Base-by-base conservation (phyloP, 2,329 filamentous ascomycete species). In the Colletotrichum sp. region DNA sequence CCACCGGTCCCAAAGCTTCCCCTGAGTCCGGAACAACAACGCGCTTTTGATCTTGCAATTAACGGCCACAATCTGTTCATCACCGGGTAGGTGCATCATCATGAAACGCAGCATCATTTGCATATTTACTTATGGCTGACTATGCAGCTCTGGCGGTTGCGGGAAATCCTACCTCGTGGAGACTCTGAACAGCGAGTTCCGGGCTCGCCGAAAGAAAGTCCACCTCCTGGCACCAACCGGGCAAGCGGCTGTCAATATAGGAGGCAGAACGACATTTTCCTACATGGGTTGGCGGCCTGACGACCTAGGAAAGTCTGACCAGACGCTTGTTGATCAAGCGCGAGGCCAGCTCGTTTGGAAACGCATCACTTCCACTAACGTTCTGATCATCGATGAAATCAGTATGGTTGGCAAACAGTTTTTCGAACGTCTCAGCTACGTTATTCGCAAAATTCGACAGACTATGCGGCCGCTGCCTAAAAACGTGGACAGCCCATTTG, bases 351-450 rank as follows among this genome's bases (percentile, higher is more conserved):
- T 82, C 3, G 80, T 85, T 1, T 81, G 77, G 26, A 80, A 84
- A 2, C 84, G 88, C 0, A 81, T 92, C 3, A 79, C 24, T 0
- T 36, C 81, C 0, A 91, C 89, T 0, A 85, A 93, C 64, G 88
- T 92, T 1, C 84, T 94, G 2, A 87, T 94, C n/a, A 90, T 94
- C 15, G 92, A 94, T 78, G 92, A 94, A 81, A 90, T 94, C 72
- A 92, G 89, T 76, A 94, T 94, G 92, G 86, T 93, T 0, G 90
- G 92, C 64, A 91, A 88, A 88, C 92, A 93, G 78, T 93, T 93
- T 72, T 92, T 88, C 76, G 90, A 92, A 78, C 24, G 57, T 5
- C 81, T 93, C 1, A 89, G 92, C 0, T 91, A 91, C 0, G 90
- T 93, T 2, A 21, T 73, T 12, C 4, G 13, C 6, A 6, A 2